Percentiles rank a stretch among this genome's conserved stretches.
These are phyloP conservation scores for Zymoseptoria pseudotritici DNA, from an alignment of 2,329 filamentous ascomycete genomes.

Conservation along the genomic window DNA sequence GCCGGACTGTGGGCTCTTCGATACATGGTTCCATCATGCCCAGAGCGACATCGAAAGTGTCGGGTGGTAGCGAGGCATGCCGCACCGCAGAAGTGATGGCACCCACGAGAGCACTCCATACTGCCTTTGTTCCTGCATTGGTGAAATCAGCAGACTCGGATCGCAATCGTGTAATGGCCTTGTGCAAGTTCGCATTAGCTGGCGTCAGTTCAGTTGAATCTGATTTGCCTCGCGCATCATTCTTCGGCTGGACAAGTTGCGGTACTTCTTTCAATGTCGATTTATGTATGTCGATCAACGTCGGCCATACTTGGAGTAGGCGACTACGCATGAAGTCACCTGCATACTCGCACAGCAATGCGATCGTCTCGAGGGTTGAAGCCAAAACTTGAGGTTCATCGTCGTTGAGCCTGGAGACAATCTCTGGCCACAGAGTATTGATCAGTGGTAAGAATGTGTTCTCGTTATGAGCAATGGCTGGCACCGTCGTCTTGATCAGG, in stretches of 20 bases:
- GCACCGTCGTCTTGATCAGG: constrained; percentile 65
- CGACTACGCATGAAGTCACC: constrained; percentile 75
- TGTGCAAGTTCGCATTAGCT: constrained; percentile 2
- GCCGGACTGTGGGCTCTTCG: constrained; percentile 39
- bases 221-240: neutral
- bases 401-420: constrained; percentile 62
- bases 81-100: constrained; percentile 56
- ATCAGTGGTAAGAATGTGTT: constrained; percentile 81
- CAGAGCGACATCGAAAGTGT: constrained; percentile 64
- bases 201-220: neutral
- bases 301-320: constrained; percentile 64
- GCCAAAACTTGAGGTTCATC: constrained; percentile 60
- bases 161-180: constrained; percentile 16
- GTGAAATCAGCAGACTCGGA: constrained; percentile 36
- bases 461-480: constrained; percentile 67
- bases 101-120: constrained; percentile 56
- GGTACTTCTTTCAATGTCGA: constrained; percentile 6
- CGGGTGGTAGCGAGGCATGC: constrained; percentile 58
- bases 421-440: constrained; percentile 82
- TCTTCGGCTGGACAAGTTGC: constrained; percentile 1
- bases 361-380: constrained; percentile 62
- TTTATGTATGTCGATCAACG: constrained; percentile 20
- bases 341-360: constrained; percentile 60
- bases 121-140: constrained; percentile 49
- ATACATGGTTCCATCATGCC: constrained; percentile 47